Base-by-base conservation (phyloP, 208 protist species). In the Crithidia brevicula region DNA sequence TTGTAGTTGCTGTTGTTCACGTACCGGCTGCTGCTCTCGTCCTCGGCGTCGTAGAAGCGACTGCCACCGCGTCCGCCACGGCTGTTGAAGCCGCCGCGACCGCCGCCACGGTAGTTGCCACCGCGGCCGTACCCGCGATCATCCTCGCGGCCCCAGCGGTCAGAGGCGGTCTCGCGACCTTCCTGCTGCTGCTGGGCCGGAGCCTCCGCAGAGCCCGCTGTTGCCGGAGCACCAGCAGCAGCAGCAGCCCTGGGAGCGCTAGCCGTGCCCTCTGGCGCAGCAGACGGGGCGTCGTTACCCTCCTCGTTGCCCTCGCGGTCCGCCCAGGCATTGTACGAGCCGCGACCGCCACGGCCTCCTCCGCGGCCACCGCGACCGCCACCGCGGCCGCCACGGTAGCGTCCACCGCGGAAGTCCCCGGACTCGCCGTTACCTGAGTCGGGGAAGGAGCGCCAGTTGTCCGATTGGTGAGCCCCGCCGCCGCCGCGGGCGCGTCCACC, bases 371-470 rank as follows among this genome's bases (percentile, higher is more conserved):
- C 61, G 28, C 70, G 50, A 20, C 62, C 34, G 9, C 62, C 38
- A 30, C 47, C 40, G 30, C 59, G 51, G 58, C 68, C 59, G 31
- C 74, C 47, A 40, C 73, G 52, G 20, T 63, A 61, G 27, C 63
- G 74, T 27, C 74, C 50, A 25, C 45, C 31, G 46, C 59, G 31
- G 59, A 52, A 53, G 63, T 67, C 54, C 15, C 51, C 62, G 67
- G 62, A 61, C 18, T 67, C 59, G 28, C 16, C 57, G 51, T 64
- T 43, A 46, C 52, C 68, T 40, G 63, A 74, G 40, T 49, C 47
- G 16, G 61, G 72, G 36, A 72, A 66, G 25, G 67, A 72, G 42
- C 73, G 72, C 72, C 73, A 79, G 77, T 83, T 83, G 53, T 79
- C 79, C 68, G 66, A 79, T 56, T 60, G 69, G 45, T 74, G 69